A percentile compares a stretch with the other conserved stretches of the same genome.
These are phyloP conservation scores for Flaveria bidentis DNA, from an alignment of 129 eudicot genomes.

Conservation along the genomic window DNA sequence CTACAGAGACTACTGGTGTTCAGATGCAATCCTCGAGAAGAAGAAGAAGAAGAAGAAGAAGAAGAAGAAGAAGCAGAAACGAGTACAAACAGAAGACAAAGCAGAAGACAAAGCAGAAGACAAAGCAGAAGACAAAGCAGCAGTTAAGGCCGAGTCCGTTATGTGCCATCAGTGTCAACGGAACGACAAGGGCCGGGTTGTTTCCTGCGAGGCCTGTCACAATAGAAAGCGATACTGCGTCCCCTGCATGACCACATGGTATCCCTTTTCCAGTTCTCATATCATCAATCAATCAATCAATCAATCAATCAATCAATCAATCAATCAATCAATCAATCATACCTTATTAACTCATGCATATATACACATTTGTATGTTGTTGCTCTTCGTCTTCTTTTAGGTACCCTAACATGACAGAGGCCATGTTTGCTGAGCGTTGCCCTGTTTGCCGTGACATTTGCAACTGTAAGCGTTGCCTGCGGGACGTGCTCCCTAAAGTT, in stretches of 20 bases:
- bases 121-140: slow-evolving; percentile 22
- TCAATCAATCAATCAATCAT: too few relatives aligned
- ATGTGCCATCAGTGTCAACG: slow-evolving; percentile 95
- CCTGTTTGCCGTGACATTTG: slow-evolving; percentile 78
- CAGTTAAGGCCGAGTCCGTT: slow-evolving; percentile 11
- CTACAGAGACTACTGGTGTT: too few relatives aligned
- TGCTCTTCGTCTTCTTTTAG: slow-evolving; percentile 29
- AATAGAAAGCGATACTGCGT: slow-evolving; percentile 58
- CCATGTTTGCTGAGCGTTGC: slow-evolving; percentile 65
- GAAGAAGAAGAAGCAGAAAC: too few relatives aligned
- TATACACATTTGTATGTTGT: too few relatives aligned
- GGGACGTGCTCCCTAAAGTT: slow-evolving; percentile 48
- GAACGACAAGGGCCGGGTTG: slow-evolving; percentile 80
- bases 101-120: slow-evolving; percentile 5
- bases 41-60: too few relatives aligned
- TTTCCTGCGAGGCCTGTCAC: slow-evolving; percentile 51
- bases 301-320: too few relatives aligned
- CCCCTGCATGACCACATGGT: slow-evolving; percentile 69
- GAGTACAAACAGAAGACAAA: slow-evolving; percentile 20
- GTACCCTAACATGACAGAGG: slow-evolving; percentile 70
- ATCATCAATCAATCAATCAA: too few relatives aligned
- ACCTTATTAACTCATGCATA: too few relatives aligned
- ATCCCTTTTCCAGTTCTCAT: too few relatives aligned
- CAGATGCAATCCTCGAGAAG: too few relatives aligned
- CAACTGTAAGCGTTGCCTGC: slow-evolving; percentile 87